These are phyloP conservation scores for Boletellus emodensis DNA, from an alignment of 768 basidiomycete species.

Conservation along the genomic window DNA sequence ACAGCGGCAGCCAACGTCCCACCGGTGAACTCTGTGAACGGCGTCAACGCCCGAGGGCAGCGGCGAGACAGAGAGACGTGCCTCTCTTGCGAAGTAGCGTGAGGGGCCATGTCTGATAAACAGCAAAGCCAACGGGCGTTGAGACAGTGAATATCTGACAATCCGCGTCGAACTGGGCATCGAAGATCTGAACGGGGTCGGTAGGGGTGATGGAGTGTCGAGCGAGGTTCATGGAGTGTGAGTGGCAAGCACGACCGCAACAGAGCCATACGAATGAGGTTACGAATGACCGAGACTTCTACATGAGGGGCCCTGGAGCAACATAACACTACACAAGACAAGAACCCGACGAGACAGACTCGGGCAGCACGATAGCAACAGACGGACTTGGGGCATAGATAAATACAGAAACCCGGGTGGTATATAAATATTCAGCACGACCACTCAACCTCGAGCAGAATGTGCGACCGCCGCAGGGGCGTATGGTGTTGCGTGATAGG, in stretches of 20 bases:
- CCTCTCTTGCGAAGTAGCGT: conserved; percentile 79
- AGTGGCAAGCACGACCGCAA: conserved; percentile 12
- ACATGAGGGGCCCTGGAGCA: neutral
- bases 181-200: conserved; percentile 67
- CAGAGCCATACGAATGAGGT: conserved; percentile 20
- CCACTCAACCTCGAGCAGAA: conserved; percentile 26
- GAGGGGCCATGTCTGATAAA: conserved; percentile 75
- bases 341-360: conserved; percentile 12
- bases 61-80: conserved; percentile 29
- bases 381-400: conserved; percentile 22
- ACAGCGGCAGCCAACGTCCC: conserved; percentile 76
- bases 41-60: conserved; percentile 14
- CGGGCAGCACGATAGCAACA: conserved; percentile 15
- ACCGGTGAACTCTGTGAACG: conserved; percentile 60
- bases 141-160: conserved; percentile 76
- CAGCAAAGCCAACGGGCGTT: conserved; percentile 77
- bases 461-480: conserved; percentile 26
- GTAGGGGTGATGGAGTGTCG: conserved; percentile 80
- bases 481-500: conserved; percentile 27
- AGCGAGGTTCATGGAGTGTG: conserved; percentile 72
- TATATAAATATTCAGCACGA: conserved; percentile 20
- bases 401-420: conserved; percentile 12
- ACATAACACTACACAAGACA: conserved; percentile 15
- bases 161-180: conserved; percentile 78
- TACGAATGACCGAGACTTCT: conserved; percentile 13